Evolutionary conservation across 2,329 filamentous ascomycete genomes (phyloP).

Genomic region (Claviceps maximensis): DNA sequence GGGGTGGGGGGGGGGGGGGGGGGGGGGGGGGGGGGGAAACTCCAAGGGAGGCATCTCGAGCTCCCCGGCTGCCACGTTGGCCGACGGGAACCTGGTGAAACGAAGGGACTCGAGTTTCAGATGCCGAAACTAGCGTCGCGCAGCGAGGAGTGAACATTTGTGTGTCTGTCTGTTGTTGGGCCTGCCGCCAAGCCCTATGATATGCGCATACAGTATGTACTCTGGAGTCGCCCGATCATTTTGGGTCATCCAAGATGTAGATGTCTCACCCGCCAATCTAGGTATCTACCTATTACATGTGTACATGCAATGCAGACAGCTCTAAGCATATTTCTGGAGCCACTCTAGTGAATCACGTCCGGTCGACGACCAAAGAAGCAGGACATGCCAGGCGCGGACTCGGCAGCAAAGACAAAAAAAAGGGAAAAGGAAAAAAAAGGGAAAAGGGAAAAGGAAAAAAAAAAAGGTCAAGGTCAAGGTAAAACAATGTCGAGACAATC

Average conservation of each 20-base stretch:
- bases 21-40: too few species aligned
- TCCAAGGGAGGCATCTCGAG: too few species aligned
- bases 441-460: background rate
- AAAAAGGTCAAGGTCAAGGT: too few species aligned
- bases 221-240: background rate
- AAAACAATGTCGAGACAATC: too few species aligned
- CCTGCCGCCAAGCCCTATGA: background rate
- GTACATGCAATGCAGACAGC: too few species aligned
- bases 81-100: constrained; percentile 8
- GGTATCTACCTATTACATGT: too few species aligned
- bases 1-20: too few species aligned
- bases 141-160: constrained; percentile 4
- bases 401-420: background rate
- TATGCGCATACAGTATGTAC: too few species aligned
- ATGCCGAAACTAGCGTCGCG: constrained; percentile 1
- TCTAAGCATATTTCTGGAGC: background rate
- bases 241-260: background rate
- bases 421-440: background rate
- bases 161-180: too few species aligned
- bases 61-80: too few species aligned
- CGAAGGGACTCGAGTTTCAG: constrained; percentile 10
- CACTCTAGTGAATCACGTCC: background rate
- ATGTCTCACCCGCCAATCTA: too few species aligned
- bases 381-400: too few species aligned
- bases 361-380: background rate